Percentiles rank a stretch among this genome's conserved stretches.
Conservation (phyloP, 208 protist species). For the Strigomonas culicis region DNA sequence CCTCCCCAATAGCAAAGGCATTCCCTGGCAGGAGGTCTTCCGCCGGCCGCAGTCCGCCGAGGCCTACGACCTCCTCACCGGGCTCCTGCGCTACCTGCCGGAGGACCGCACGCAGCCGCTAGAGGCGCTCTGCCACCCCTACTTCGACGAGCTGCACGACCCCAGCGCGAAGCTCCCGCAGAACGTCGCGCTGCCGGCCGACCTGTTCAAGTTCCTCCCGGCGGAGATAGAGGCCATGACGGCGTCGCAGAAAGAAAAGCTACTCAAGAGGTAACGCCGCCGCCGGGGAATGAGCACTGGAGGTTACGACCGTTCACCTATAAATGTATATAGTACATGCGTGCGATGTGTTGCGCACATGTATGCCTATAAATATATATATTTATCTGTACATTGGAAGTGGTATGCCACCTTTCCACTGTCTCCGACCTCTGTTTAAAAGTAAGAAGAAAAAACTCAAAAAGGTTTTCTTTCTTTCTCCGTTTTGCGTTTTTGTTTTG, state of each 20-base stretch:
- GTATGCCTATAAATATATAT: no score
- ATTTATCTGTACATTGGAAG: no score
- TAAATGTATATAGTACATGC: no score
- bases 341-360: no score
- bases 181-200: slow-evolving; percentile 48
- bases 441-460: background rate
- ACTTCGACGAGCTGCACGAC: slow-evolving; percentile 98
- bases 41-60: slow-evolving; percentile 41
- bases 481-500: background rate
- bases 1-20: slow-evolving; percentile 45
- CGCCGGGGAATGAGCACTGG: no score
- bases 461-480: background rate
- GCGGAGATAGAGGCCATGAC: slow-evolving; percentile 68
- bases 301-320: no score
- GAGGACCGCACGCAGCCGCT: slow-evolving; percentile 80
- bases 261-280: slow-evolving; percentile 23
- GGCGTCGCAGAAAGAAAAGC: slow-evolving; percentile 42
- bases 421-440: no score
- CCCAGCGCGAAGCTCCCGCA: slow-evolving; percentile 64
- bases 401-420: no score
- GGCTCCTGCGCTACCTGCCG: slow-evolving; percentile 94
- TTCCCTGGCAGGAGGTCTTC: slow-evolving; percentile 65
- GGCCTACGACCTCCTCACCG: slow-evolving; percentile 93
- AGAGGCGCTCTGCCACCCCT: slow-evolving; percentile 94
- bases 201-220: slow-evolving; percentile 68